phyloP scores from a whole-genome alignment of 2,329 filamentous ascomycete genomes.

The Talaromyces sp. region DNA sequence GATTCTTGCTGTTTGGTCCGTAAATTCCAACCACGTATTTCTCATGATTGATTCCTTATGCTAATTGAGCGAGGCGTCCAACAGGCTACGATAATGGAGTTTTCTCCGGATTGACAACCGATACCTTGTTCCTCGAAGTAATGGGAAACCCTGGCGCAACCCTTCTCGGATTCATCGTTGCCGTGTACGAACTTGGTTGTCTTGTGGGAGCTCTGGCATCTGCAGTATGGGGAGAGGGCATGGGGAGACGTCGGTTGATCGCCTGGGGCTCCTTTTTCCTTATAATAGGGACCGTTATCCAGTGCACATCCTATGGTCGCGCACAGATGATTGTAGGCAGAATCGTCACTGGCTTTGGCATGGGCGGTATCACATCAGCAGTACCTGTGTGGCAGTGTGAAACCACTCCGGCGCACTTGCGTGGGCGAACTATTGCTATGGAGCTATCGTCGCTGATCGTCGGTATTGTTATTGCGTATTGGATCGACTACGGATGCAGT shows the following conservation, averaged over 20 bases:
- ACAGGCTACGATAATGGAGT: slow-evolving; percentile 14
- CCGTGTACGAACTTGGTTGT: slow-evolving; percentile 47
- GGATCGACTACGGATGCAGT: slow-evolving; percentile 51
- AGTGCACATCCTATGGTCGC: slow-evolving; percentile 45
- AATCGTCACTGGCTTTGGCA: slow-evolving; percentile 50
- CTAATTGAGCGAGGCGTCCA: background rate
- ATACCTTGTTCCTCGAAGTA: slow-evolving; percentile 11
- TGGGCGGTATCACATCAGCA: slow-evolving; percentile 49
- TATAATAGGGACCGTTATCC: slow-evolving; percentile 46
- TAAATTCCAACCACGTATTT: background rate
- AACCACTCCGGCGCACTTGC: slow-evolving; percentile 47
- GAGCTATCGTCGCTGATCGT: slow-evolving; percentile 50
- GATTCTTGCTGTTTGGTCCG: slow-evolving; percentile 3
- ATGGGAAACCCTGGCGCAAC: slow-evolving; percentile 13
- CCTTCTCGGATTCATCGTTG: slow-evolving; percentile 23
- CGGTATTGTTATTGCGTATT: slow-evolving; percentile 48
- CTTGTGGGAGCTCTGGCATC: slow-evolving; percentile 49
- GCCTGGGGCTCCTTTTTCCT: slow-evolving; percentile 47
- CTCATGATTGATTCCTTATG: background rate
- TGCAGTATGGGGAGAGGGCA: slow-evolving; percentile 48
- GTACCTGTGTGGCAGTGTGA: slow-evolving; percentile 51
- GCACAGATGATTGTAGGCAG: slow-evolving; percentile 50
- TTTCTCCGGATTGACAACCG: slow-evolving; percentile 14
- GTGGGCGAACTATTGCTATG: slow-evolving; percentile 51
- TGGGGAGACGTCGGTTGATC: slow-evolving; percentile 49